Evolutionary conservation across 2,329 filamentous ascomycete genomes (phyloP), one percentile per base, ranked within the genome.

Genomic region (Sphaceloma murrayae): DNA sequence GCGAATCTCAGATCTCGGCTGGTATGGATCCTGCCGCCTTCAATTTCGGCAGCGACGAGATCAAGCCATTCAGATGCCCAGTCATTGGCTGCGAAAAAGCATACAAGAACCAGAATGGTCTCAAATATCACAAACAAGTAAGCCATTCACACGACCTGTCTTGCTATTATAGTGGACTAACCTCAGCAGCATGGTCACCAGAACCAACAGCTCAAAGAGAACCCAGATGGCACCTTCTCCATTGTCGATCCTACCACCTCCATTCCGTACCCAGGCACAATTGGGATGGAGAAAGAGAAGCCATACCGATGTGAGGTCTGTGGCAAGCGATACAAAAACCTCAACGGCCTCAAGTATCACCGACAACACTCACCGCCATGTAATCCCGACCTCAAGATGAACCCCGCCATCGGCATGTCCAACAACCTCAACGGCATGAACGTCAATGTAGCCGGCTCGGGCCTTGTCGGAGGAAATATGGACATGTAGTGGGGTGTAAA

Each of bases 211-310:
- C 73, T 98, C 48, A 88, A 95, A 59, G 88, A 95, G 62, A 98
- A 98, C 56, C 83, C 85, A 11, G 91, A 98, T 58, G 91, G 91
- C 42, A 95, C 91, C 2, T 96, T 94, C 61, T 96, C 89, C 0
- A 98, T 98, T 53, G 89, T 98, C 42, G 94, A 98, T 56, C 91
- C 91, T 0, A 85, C 94, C 58, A 96, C 91, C 0, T 91, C 85
- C 19, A 77, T 86, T 1, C 91, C 91, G 0, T 98, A 96, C 53
- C 91, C 91, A 0, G 91, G 91, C 22, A 96, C 91, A 1, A 71
- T 94, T 26, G 91, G 91, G n/a, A 98, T 98, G 91, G 91, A 98
- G 67, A 98, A 96, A 63, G 89, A 96, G 69, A 98, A 98, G 69
- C 91, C 91, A 2, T 96, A 96, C 62, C 88, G 88, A 59, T 98